Base-by-base conservation (phyloP, 495 filamentous ascomycete genomes). In the Neurospora tetraspora region DNA sequence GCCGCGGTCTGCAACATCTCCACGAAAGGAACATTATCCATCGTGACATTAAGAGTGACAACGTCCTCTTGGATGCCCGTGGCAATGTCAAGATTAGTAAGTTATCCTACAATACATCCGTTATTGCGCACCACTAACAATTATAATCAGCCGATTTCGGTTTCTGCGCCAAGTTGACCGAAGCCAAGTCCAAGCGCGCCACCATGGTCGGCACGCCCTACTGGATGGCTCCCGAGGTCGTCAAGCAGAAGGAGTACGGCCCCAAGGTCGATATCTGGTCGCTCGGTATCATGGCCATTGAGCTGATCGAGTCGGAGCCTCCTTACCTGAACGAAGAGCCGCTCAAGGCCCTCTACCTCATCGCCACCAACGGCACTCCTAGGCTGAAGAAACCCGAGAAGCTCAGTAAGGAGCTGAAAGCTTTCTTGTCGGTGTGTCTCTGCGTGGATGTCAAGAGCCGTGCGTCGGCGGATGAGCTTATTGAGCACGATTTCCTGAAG, bases 161-260 rank as follows among this genome's bases (percentile, higher is more conserved):
- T 70, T 98, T 99, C 88, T 98, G 96, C 80, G 96, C 96, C 80
- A 98, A 99, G 83, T 91, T 99, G 72, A 98, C 95, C 20, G 96
- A 98, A 78, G 90, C 93, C 71, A 97, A 97, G 83, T 94, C 88
- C 79, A 98, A 99, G 85, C 94, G 96, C 78, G 94, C 95, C 36
- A 99, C 96, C 68, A 98, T 99, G 96, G 96, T 99, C 69, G 96
- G 96, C 72, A 99, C 96, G 18, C 96, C 96, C 1, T 99, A 98
- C 85, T 99, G 96, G 96, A 99, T 99, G 96, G 96, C 96, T 3
- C 96, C 96, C 39, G 96, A 99, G 81, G 96, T 99, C 18, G 96
- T 99, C 78, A 98, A 98, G 85, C 96, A 98, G 81, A 97, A 97
- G 85, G 94, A 97, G 80, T 99, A 99, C 78, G 96, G 94, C 43